A percentile compares a stretch with the other conserved stretches of the same genome.
phyloP scores from a whole-genome alignment of 2,329 filamentous ascomycete genomes.

The Aureobasidium leucospermi region DNA sequence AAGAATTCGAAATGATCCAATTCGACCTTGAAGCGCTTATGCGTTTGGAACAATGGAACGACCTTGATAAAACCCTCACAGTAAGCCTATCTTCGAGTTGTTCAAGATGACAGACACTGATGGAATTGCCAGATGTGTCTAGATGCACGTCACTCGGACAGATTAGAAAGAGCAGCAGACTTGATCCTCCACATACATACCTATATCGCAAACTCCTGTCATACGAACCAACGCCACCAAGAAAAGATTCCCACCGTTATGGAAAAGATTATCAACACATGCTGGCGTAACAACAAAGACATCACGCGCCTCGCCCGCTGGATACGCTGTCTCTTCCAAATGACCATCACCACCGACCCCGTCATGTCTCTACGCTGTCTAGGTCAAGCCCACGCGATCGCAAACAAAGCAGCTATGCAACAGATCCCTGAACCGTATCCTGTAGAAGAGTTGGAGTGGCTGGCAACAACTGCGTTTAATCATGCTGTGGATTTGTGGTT shows the following conservation, averaged over 20 bases:
- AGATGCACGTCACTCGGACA: conserved; percentile 21
- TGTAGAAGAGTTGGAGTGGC: conserved; percentile 63
- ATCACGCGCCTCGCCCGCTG: conserved; percentile 62
- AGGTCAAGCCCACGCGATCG: conserved; percentile 53
- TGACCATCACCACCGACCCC: conserved; percentile 34
- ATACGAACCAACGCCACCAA: conserved; percentile 13
- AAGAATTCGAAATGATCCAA: conserved; percentile 59
- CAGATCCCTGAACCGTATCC: conserved; percentile 45
- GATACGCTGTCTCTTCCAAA: conserved; percentile 43
- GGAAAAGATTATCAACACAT: conserved; percentile 62
- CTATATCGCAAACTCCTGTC: conserved; percentile 22
- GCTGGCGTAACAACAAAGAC: conserved; percentile 49
- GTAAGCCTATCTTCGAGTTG: conserved; percentile 22
- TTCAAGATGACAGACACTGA: neutral
- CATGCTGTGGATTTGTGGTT: conserved; percentile 61
- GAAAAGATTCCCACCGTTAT: conserved; percentile 33
- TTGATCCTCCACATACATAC: conserved; percentile 39
- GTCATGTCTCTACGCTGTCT: conserved; percentile 45
- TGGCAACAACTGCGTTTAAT: conserved; percentile 64
- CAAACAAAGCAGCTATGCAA: conserved; percentile 29
- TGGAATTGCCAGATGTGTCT: neutral
- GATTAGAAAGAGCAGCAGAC: conserved; percentile 42
- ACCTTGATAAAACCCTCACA: conserved; percentile 54
- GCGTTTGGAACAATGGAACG: conserved; percentile 59
- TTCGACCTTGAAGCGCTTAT: conserved; percentile 75